Base-by-base conservation (phyloP, 805 yeast genomes). In the Schwanniomyces yamadae region DNA sequence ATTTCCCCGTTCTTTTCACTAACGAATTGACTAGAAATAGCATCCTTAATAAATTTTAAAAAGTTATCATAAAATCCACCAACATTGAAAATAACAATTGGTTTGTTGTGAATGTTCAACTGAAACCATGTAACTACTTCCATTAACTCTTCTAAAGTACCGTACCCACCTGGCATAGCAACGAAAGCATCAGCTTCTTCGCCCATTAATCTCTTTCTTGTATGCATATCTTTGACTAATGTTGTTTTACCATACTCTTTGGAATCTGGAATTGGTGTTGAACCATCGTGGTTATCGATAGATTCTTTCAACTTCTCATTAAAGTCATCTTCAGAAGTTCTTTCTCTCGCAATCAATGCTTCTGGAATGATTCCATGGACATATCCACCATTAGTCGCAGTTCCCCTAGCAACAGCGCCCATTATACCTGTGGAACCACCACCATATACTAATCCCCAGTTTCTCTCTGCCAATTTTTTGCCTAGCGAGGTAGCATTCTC, bases 101-200 rank as follows among this genome's bases (percentile, higher is more conserved):
- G 95, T 59, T 83, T 83, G 43, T 71, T 65, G 59, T 88, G 96
- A 46, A 88, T 87, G 22, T 90, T 93, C 50, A 88, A 71, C 67
- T 88, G 96, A 33, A 80, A 78, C 96, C 96, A 88, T 4, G 96
- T 88, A 40, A 84, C 83, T 37, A 86, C 83, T 66, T 88, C 96
- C 82, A 87, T 80, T 43, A 88, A 69, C 63, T 88, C 96, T 61
- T 88, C 96, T 54, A 86, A 63, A 6, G 95, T 87, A 33, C 96
- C 96, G 56, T 80, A 87, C 2, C 96, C 96, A 44, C 96, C 96
- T 10, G 96, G 95, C 65, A 88, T 71, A 0, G 95, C 95, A 29
- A 88, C 77, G 59, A 88, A 88, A 0, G 91, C 95, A 47, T 79
- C 79, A n/a, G 91, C 82, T 57, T 84, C 90, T 52, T 76, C 73